phyloP scores from a whole-genome alignment of 768 basidiomycete species.

The Kwoniella dendrophila region DNA sequence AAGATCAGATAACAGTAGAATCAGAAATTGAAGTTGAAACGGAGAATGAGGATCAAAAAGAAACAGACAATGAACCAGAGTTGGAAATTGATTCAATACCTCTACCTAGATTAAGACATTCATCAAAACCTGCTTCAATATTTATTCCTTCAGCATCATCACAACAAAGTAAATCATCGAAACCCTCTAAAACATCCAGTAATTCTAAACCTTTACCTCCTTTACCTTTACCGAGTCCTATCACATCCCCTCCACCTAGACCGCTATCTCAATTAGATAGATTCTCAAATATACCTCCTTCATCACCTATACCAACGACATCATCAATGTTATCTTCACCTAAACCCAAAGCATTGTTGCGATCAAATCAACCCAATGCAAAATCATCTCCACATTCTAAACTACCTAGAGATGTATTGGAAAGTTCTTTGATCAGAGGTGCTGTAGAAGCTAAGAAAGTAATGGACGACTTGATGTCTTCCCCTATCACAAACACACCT shows the following conservation, averaged over 20 bases:
- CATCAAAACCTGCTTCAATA: conserved; percentile 1
- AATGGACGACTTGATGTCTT: conserved; percentile 33
- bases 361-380: conserved; percentile 12
- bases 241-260: conserved; percentile 1
- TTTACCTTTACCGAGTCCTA: conserved; percentile 12
- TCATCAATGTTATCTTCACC: neutral
- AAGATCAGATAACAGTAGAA: neutral
- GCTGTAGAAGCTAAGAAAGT: conserved; percentile 38
- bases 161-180: conserved; percentile 5
- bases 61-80: neutral
- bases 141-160: conserved; percentile 16
- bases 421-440: conserved; percentile 26
- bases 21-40: neutral
- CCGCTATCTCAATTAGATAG: conserved; percentile 37
- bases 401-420: conserved; percentile 27
- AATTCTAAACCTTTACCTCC: conserved; percentile 23
- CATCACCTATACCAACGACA: conserved; percentile 29
- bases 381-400: conserved; percentile 13
- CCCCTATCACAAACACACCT: conserved; percentile 4
- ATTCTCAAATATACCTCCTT: conserved; percentile 43
- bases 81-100: conserved; percentile 3
- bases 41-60: neutral
- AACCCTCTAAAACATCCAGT: neutral
- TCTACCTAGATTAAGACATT: neutral
- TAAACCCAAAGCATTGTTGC: conserved; percentile 7